Conservation (phyloP, 768 basidiomycete species). For the Tricholomella constricta region DNA sequence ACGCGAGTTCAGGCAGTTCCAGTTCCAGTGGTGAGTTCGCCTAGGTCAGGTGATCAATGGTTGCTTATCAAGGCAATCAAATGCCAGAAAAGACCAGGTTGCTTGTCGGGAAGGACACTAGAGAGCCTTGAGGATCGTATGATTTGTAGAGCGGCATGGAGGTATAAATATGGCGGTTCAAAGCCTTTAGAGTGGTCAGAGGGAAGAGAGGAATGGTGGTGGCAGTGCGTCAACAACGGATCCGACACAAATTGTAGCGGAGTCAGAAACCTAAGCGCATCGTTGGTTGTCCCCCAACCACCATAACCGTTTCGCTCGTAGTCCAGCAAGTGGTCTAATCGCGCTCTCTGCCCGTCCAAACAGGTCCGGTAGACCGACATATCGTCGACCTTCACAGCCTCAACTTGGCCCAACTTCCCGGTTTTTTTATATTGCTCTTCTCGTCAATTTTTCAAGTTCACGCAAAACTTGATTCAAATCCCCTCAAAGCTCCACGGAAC, state of each 20-base stretch:
- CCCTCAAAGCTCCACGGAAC: constrained; percentile 28
- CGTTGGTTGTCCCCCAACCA: constrained; percentile 51
- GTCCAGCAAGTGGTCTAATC: constrained; percentile 28
- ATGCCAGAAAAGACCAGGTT: neutral
- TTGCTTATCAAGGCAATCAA: too few relatives aligned
- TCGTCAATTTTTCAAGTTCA: constrained; percentile 29
- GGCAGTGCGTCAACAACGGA: constrained; percentile 26
- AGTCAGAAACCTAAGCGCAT: constrained; percentile 42
- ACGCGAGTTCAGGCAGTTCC: too few relatives aligned
- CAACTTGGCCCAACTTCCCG: constrained; percentile 25
- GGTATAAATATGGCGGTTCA: neutral
- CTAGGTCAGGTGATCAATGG: too few relatives aligned
- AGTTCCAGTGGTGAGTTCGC: too few relatives aligned
- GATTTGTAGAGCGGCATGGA: neutral
- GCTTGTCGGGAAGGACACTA: neutral
- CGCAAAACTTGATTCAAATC: constrained; percentile 32
- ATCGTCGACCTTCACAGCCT: constrained; percentile 18
- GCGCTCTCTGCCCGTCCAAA: constrained; percentile 25
- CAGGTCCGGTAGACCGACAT: constrained; percentile 20
- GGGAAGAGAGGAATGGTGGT: constrained; percentile 1
- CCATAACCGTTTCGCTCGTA: constrained; percentile 36
- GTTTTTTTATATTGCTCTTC: constrained; percentile 30
- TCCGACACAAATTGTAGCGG: constrained; percentile 44
- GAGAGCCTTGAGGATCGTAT: too few relatives aligned
- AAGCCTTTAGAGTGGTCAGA: neutral